A percentile compares a stretch with the other conserved stretches of the same genome.
Conservation (phyloP, 148 eudicot genomes). For the Chenopodium berlandieri region DNA sequence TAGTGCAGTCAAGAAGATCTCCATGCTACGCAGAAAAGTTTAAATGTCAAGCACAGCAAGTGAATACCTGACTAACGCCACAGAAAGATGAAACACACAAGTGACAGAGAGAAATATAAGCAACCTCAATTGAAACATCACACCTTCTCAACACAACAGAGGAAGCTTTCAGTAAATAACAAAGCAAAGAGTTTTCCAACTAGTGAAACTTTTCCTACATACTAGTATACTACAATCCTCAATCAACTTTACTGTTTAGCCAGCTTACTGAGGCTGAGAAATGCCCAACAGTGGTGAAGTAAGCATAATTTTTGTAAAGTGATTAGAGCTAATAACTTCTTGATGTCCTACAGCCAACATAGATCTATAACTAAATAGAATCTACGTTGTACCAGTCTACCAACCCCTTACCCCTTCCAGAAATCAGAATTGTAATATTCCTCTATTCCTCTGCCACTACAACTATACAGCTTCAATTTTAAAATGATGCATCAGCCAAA, state of each 20-base stretch:
- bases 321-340: neutral
- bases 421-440: neutral
- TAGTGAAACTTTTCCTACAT: neutral
- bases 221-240: neutral
- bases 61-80: neutral
- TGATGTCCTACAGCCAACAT: neutral
- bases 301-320: neutral
- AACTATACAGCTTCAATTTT: neutral
- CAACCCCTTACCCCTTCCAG: neutral
- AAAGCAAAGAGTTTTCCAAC: neutral
- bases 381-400: neutral
- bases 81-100: neutral
- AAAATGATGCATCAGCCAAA: neutral
- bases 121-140: neutral
- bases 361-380: constrained; percentile 5
- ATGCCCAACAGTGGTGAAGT: neutral
- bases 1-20: constrained; percentile 27
- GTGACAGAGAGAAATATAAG: neutral
- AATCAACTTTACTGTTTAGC: neutral
- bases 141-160: no score
- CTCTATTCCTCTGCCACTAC: neutral
- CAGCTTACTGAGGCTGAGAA: neutral
- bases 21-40: neutral
- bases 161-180: neutral
- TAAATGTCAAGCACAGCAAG: neutral